A percentile compares a stretch with the other conserved stretches of the same genome.
Evolutionary conservation across 2,329 filamentous ascomycete species (phyloP).

Genomic region (Hansfordia pulvinata): DNA sequence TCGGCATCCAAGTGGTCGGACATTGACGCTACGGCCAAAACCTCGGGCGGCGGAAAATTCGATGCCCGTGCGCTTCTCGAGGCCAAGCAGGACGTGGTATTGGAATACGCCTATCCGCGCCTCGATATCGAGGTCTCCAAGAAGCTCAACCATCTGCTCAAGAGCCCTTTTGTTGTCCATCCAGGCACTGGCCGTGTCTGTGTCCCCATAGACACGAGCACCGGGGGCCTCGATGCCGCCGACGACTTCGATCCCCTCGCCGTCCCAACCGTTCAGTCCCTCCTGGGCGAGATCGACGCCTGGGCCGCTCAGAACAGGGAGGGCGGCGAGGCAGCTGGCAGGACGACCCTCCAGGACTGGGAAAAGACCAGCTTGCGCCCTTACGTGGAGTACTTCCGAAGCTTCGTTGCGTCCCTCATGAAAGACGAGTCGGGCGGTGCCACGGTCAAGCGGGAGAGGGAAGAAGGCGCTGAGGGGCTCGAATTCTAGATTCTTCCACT

Average conservation of each 20-base stretch:
- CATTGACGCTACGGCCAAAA: constrained; percentile 75
- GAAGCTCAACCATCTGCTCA: constrained; percentile 95
- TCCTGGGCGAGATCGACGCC: constrained; percentile 75
- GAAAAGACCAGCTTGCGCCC: constrained; percentile 94
- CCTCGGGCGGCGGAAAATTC: constrained; percentile 58
- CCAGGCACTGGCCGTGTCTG: constrained; percentile 89
- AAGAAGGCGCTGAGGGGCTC: constrained; percentile 32
- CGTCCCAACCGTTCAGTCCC: constrained; percentile 78
- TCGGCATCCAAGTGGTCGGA: constrained; percentile 85
- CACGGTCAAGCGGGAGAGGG: constrained; percentile 41
- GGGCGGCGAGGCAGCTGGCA: constrained; percentile 15
- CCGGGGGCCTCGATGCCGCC: constrained; percentile 26
- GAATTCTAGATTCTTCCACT: constrained; percentile 43
- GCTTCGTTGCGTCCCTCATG: constrained; percentile 65
- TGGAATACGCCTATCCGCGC: constrained; percentile 95
- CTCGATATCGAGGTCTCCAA: constrained; percentile 96
- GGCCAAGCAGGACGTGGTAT: constrained; percentile 87
- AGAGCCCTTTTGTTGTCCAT: constrained; percentile 92
- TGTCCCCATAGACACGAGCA: constrained; percentile 74
- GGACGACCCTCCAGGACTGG: constrained; percentile 61
- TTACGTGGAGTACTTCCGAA: constrained; percentile 80
- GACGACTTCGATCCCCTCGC: constrained; percentile 76
- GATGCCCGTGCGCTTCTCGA: constrained; percentile 63
- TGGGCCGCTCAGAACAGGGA: constrained; percentile 42
- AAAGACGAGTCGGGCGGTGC: constrained; percentile 58